Evolutionary conservation across 768 basidiomycete genomes (phyloP), one percentile per base, ranked within the genome.

Genomic region (Leccinum uliginosum): DNA sequence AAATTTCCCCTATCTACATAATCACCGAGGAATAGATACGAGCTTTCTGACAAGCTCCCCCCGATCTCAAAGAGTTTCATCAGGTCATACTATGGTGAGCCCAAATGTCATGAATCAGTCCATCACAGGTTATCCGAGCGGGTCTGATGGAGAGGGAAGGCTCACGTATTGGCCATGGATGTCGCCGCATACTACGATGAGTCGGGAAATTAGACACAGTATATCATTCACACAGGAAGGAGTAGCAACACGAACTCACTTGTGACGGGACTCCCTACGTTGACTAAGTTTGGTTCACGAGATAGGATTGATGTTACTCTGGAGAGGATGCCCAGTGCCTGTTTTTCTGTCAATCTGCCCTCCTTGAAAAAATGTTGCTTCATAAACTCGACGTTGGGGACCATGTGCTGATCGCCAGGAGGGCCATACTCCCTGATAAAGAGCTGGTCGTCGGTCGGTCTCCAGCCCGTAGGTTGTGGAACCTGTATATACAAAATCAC

Each of bases 61-160:
- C 96, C 96, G 30, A 98, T 87, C 65, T 97, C 95, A 65, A 98
- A 94, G 40, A 98, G 80, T 74, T 98, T 97, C 92, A 98, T 96
- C 57, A 98, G 79, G 74, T 98, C 96, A 71, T 94, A 98, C 93
- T 98, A 30, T 3, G 26, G n/a, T 11, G 8, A 14, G 30, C 27
- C 46, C 55, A 43, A 27, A 29, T 27, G 29, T 45, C 8, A 29
- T 4, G 6, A 2, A 56, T 63, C 51, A 55, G 47, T 15, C 23
- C 21, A 59, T 56, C 50, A 29, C 14, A 50, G 24, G 29, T 55
- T 70, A 63, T 73, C 67, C 62, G 91, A 91, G 73, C 87, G 92
- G 86, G 90, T 88, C 12, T 90, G 89, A 65, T 92, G 91, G 40
- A 94, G 89, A 74, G 92, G 86, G 21, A 61, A 43, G 71, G 69